Percentiles rank a stretch among this genome's conserved stretches.
phyloP scores from a whole-genome alignment of 257 asterid genomes.

The Gynochthodes officinalis region DNA sequence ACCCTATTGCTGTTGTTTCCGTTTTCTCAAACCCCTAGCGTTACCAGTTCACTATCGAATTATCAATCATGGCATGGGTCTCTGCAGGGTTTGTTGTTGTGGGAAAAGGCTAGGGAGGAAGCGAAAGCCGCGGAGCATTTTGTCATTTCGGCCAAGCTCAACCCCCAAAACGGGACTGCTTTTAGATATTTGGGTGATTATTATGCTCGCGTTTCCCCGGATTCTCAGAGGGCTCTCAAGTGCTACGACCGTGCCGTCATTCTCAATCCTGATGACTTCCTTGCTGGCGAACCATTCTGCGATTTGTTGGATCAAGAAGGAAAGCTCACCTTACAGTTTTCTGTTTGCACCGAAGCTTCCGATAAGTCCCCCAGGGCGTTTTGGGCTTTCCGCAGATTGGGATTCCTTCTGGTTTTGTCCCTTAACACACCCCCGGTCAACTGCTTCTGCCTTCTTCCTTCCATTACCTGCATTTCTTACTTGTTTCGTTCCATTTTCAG shows the following conservation, averaged over 20 bases:
- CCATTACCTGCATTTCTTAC: not conserved
- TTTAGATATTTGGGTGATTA: slow-evolving; percentile 88
- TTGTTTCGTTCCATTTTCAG: slow-evolving; percentile 28
- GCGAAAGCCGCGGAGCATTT: slow-evolving; percentile 76
- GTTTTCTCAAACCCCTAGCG: not conserved
- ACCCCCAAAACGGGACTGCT: slow-evolving; percentile 72
- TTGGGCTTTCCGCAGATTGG: slow-evolving; percentile 91
- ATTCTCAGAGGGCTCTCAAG: slow-evolving; percentile 82
- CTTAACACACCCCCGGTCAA: not conserved
- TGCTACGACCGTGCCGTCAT: slow-evolving; percentile 89
- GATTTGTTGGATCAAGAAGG: slow-evolving; percentile 67
- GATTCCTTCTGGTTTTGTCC: slow-evolving; percentile 72
- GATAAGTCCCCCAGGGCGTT: slow-evolving; percentile 86
- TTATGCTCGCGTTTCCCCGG: slow-evolving; percentile 49
- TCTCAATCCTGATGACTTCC: slow-evolving; percentile 79
- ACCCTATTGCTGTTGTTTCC: not conserved
- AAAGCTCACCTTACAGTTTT: slow-evolving; percentile 72
- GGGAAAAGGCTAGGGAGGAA: slow-evolving; percentile 69
- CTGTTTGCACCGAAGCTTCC: slow-evolving; percentile 79
- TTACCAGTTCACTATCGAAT: too few species aligned
- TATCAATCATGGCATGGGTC: not conserved
- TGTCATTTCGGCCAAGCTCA: slow-evolving; percentile 62
- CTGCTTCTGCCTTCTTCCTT: not conserved
- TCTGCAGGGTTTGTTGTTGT: slow-evolving; percentile 63
- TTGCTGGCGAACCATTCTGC: slow-evolving; percentile 88